These are phyloP conservation scores for Leucaena leucocephala DNA, from an alignment of 306 rosid genomes.

Conservation along the genomic window DNA sequence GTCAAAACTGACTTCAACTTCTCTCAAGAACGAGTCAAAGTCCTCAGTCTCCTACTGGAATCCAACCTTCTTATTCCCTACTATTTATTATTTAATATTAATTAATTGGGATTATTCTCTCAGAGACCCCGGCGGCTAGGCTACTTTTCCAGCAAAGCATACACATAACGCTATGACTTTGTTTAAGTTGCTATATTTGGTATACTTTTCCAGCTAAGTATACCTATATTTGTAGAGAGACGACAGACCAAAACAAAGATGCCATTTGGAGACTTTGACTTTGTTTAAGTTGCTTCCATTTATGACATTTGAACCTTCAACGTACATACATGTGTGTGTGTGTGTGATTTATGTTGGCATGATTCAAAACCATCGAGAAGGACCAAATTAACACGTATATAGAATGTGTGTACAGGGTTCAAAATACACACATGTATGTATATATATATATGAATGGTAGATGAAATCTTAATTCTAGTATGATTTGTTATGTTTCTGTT, in stretches of 20 bases:
- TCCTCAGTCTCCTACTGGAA: neutral
- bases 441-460: too few species aligned
- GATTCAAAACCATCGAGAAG: neutral
- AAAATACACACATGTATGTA: too few species aligned
- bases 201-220: too few species aligned
- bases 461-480: too few species aligned
- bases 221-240: neutral
- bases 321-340: neutral
- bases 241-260: neutral
- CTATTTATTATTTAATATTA: too few species aligned
- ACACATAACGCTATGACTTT: too few species aligned
- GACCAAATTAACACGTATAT: too few species aligned
- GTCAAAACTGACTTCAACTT: neutral
- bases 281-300: neutral
- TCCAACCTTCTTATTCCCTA: neutral
- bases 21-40: neutral
- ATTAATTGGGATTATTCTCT: too few species aligned
- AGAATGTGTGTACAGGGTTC: neutral
- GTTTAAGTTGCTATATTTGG: too few species aligned
- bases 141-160: too few species aligned
- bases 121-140: too few species aligned
- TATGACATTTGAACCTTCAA: neutral
- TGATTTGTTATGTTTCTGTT: too few species aligned
- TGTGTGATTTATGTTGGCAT: neutral
- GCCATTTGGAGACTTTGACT: neutral